A percentile compares a stretch with the other conserved stretches of the same genome.
Evolutionary conservation across 2,329 filamentous ascomycete species (phyloP).

Genomic region (Calonectria pteridis): DNA sequence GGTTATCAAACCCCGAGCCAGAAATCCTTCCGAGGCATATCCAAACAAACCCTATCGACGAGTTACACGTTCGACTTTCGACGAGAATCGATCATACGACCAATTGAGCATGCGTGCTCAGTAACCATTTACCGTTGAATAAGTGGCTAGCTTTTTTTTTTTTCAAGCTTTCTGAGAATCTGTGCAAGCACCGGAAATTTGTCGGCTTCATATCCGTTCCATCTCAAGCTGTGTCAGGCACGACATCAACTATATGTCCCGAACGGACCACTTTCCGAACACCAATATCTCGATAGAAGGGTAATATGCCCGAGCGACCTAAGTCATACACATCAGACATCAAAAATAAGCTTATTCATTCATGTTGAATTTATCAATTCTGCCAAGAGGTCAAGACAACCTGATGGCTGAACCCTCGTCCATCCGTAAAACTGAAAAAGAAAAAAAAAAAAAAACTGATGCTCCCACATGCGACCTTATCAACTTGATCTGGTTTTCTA

Average conservation of each 20-base stretch:
- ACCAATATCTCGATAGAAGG: not conserved
- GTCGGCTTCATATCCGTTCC: not conserved
- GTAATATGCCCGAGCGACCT: not conserved
- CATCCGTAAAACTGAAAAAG: not conserved
- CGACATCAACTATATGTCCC: not conserved
- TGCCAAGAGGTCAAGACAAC: not conserved
- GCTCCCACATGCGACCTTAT: not conserved
- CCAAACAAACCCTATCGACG: not conserved
- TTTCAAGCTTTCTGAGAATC: not conserved
- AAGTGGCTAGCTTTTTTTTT: not conserved
- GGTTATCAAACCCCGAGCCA: slow-evolving; percentile 1
- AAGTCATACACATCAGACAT: not conserved
- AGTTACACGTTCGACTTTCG: not conserved
- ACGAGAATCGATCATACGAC: not conserved
- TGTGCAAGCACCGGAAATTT: not conserved
- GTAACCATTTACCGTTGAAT: not conserved
- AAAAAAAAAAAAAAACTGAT: too few relatives aligned
- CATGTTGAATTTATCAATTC: not conserved
- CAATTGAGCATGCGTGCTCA: not conserved
- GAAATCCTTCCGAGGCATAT: not conserved
- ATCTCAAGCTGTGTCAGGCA: not conserved
- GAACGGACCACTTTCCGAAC: not conserved
- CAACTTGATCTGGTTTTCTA: not conserved
- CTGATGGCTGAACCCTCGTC: not conserved
- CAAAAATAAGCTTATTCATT: not conserved